Evolutionary conservation across 495 filamentous ascomycete species (phyloP), one percentile per base, ranked within the genome.

Genomic region (Aspergillus conjunctus): DNA sequence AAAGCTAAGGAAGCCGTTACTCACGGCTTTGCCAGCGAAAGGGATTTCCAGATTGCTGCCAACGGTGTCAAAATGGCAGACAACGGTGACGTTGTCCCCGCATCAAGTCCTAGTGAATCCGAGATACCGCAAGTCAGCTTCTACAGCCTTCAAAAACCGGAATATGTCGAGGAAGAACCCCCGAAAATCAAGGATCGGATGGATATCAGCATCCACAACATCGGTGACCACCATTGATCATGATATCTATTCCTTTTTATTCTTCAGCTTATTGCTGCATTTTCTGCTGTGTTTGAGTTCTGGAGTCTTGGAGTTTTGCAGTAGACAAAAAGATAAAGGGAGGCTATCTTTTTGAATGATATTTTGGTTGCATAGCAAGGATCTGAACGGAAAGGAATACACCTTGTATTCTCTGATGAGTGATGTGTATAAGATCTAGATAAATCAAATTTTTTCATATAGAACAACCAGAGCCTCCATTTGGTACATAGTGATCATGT

Each of bases 1-100:
- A 82, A 78, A 31, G 89, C 89, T 22, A 83, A 86, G 64, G 83
- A 90, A 63, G 87, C 87, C 4, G 85, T 91, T 22, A 73, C 87
- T 6, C 79, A 86, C 43, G 87, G 88, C n/a, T 77, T 82, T 45
- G 87, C 87, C 44, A 83, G 79, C 50, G 73, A 85, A 60, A 78
- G 76, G 54, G 85, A 90, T 62, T 74, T 91, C 60, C 73, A 81
- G 44, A 84, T 89, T 39, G 83, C 87, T 15, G 78, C 84, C 9
- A 82, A 88, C 18, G 87, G 88, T 21, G 86, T 84, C 26, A 75
- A 81, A 17, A 80, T 89, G 30, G 77, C 80, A 48, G 68, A 73
- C 49, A 75, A 82, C 33, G 86, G 87, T 44, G 79, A 85, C 39
- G 73, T 87, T 31, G 73, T 87, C n/a, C 78, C 81, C 39, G 80